These are phyloP conservation scores for Ganoderma boninense DNA, from an alignment of 1,284 basidiomycete genomes.

Conservation along the genomic window DNA sequence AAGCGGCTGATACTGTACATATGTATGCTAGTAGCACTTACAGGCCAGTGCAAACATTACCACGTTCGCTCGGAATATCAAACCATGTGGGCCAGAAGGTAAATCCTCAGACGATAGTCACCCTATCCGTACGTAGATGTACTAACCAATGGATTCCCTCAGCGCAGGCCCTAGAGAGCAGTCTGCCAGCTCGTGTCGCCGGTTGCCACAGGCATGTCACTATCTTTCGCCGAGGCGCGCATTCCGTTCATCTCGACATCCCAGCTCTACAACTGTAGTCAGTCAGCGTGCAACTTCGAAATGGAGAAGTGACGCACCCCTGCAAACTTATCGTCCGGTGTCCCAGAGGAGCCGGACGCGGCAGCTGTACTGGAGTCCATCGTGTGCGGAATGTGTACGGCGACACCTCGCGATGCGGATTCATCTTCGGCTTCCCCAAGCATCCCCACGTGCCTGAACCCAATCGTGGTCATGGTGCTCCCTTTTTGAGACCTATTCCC, in stretches of 20 bases:
- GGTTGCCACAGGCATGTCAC: background rate
- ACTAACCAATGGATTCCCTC: background rate
- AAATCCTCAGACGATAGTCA: background rate
- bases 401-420: constrained; percentile 1
- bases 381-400: background rate
- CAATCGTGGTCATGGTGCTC: background rate
- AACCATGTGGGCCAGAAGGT: background rate
- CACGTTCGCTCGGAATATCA: background rate
- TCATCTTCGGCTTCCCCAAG: constrained; percentile 2
- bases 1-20: background rate
- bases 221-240: background rate
- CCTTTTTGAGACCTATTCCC: background rate
- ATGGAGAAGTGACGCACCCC: background rate
- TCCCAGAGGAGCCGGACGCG: background rate
- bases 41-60: background rate
- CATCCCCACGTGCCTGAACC: constrained; percentile 5
- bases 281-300: background rate
- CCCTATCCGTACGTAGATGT: background rate
- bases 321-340: constrained; percentile 6
- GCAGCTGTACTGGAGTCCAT: constrained; percentile 9
- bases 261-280: constrained; percentile 5
- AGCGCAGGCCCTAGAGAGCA: background rate
- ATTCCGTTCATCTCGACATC: constrained; percentile 15
- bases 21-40: background rate
- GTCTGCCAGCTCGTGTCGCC: background rate